Base-by-base conservation (phyloP, 805 yeast genomes). In the Lachancea fermentati region DNA sequence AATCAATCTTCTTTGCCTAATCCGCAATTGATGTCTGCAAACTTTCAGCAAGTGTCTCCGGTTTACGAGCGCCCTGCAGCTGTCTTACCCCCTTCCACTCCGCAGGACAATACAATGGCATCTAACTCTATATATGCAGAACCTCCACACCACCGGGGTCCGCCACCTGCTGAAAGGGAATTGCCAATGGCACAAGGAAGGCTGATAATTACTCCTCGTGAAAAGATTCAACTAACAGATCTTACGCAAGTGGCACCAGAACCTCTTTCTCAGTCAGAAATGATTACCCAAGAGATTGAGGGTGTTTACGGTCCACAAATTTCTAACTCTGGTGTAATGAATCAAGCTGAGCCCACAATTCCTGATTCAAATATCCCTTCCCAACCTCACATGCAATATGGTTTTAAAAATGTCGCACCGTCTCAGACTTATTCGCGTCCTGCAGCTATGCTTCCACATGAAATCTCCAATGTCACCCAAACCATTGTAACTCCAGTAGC, bases 401-500 rank as follows among this genome's bases (percentile, higher is more conserved):
- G 7, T 22, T 7, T 7, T 22, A 22, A 7, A 11, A 11, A 22
- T 7, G 26, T 7, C 7, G 9, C 11, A 22, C 26, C 26, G 9
- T 11, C 26, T 13, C 39, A 29, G 13, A 17, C 18, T 4, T 15
- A 17, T 4, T 7, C 16, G 5, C 8, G 31, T 3, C 40, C 22
- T 14, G 22, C 34, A 37, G 14, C 35, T 22, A 30, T n/a, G 13
- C 28, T 33, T 19, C 31, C 31, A 29, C 31, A 11, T 29, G 13
- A 29, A 13, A 13, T 13, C 15, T 51, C 42, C 19, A 51, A 37
- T 9, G 51, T 41, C 18, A 44, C 33, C 11, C 42, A 41, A n/a
- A 49, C 50, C 13, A 8, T 29, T 29, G 30, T 26, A 26, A 15
- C 12, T 13, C 5, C 32, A 19, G 2, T 36, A 34, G 33, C 39